phyloP scores from a whole-genome alignment of 805 yeast species.

The Tetrapisispora fleetii region DNA sequence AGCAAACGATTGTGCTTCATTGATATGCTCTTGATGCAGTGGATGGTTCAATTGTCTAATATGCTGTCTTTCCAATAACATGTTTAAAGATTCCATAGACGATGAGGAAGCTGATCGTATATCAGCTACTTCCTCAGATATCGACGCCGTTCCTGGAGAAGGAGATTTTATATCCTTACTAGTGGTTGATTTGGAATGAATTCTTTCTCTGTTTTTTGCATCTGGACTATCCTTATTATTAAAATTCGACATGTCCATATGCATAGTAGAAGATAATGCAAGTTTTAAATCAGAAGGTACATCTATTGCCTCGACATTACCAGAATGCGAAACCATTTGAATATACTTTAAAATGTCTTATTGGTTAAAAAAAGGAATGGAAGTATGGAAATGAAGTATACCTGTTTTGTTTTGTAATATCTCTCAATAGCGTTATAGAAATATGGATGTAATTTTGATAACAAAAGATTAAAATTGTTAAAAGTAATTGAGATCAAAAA shows the following conservation, averaged over 20 bases:
- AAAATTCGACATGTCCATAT: not conserved
- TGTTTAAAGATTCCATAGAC: constrained; percentile 25
- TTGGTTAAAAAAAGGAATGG: not conserved
- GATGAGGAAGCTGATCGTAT: constrained; percentile 25
- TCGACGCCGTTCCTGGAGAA: not conserved
- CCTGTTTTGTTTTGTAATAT: not conserved
- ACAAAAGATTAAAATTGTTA: not conserved
- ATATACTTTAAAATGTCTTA: not conserved
- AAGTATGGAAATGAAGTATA: too few species aligned
- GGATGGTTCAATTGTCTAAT: constrained; percentile 35
- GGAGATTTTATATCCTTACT: not conserved
- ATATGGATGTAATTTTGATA: too few species aligned
- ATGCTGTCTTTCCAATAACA: constrained; percentile 34
- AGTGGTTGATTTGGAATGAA: not conserved
- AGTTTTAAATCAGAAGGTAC: constrained; percentile 21
- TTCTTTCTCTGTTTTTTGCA: not conserved
- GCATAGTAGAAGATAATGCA: constrained; percentile 7
- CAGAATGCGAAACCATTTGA: not conserved
- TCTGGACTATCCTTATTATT: not conserved
- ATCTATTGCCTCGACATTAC: constrained; percentile 18
- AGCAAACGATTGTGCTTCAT: constrained; percentile 9
- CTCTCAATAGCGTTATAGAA: not conserved
- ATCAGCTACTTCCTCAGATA: constrained; percentile 14
- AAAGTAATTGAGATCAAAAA: not conserved
- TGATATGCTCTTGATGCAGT: constrained; percentile 30